These are phyloP conservation scores for Thraustochytrium sp. DNA, from an alignment of 352 stramenopile genomes.

Conservation along the genomic window DNA sequence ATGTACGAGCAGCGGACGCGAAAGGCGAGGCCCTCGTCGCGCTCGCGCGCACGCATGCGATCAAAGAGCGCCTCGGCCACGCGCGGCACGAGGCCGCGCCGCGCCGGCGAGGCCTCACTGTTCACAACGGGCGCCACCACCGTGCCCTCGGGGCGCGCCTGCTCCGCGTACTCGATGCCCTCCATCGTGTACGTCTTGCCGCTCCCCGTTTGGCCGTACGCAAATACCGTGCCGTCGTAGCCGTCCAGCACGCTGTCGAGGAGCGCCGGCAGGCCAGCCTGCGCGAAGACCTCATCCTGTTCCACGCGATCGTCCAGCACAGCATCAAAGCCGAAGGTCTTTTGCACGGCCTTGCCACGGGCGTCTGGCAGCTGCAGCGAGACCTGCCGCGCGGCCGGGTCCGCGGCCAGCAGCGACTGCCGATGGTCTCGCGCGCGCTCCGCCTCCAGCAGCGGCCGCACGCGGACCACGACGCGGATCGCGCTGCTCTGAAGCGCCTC, in stretches of 20 bases:
- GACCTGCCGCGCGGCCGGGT: background rate
- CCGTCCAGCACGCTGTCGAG: constrained; percentile 10
- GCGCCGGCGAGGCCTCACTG: background rate
- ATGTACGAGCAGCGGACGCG: constrained; percentile 64
- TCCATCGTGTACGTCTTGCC: constrained; percentile 41
- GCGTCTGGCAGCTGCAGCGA: background rate
- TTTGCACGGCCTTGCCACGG: background rate
- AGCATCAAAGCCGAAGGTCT: constrained; percentile 8
- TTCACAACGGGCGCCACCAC: background rate
- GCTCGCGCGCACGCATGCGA: background rate
- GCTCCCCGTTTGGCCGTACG: constrained; percentile 31
- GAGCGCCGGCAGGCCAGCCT: background rate
- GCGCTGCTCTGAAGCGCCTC: background rate
- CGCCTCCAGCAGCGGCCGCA: background rate
- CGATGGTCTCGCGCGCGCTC: background rate
- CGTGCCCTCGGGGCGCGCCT: background rate
- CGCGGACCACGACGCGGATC: background rate
- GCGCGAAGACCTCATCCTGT: background rate
- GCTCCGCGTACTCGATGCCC: background rate
- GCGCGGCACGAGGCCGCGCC: background rate
- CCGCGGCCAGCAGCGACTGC: background rate
- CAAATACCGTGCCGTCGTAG: constrained; percentile 29
- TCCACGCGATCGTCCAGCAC: background rate
- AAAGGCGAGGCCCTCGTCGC: background rate
- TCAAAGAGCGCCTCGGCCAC: background rate